Conservation (phyloP, 257 asterid species). For the Petunia axillaris region DNA sequence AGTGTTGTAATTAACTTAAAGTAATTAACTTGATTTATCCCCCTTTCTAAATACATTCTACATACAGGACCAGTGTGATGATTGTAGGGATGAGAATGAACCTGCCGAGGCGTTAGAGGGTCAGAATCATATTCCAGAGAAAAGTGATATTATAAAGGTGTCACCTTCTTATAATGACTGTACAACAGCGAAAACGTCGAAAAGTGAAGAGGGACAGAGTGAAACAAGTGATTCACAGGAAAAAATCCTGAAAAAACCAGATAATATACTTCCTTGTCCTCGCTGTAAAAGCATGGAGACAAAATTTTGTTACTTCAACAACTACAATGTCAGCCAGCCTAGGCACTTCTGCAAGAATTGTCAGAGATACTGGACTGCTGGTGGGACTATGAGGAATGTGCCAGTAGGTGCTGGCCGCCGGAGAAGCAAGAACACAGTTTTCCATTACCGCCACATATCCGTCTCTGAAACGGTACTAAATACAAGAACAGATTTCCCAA, state of each 20-base stretch:
- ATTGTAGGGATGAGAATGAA: constrained; percentile 38
- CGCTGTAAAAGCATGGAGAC: constrained; percentile 99
- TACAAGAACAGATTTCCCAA: constrained; percentile 45
- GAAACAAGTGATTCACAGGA: constrained; percentile 63
- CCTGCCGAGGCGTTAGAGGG: constrained; percentile 44
- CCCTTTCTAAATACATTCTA: constrained; percentile 33
- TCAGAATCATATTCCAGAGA: constrained; percentile 33
- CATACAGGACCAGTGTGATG: constrained; percentile 36
- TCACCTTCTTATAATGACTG: constrained; percentile 42
- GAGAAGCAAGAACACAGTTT: constrained; percentile 66
- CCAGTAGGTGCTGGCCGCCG: constrained; percentile 99
- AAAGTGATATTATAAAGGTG: constrained; percentile 40
- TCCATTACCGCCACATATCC: constrained; percentile 60
- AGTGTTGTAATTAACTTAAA: not conserved
- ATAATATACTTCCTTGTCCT: constrained; percentile 91
- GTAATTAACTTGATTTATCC: constrained; percentile 26
- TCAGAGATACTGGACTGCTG: constrained; percentile 99
- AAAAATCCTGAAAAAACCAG: constrained; percentile 77
- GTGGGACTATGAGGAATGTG: constrained; percentile 96
- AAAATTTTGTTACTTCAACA: constrained; percentile 92
- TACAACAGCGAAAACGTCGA: constrained; percentile 41
- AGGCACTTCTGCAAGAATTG: constrained; percentile 97
- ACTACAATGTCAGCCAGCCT: constrained; percentile 93
- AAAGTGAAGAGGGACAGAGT: constrained; percentile 56
- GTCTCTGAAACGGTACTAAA: constrained; percentile 51